These are phyloP conservation scores for Cudoniella acicularis DNA, from an alignment of 495 filamentous ascomycete species.

Conservation along the genomic window DNA sequence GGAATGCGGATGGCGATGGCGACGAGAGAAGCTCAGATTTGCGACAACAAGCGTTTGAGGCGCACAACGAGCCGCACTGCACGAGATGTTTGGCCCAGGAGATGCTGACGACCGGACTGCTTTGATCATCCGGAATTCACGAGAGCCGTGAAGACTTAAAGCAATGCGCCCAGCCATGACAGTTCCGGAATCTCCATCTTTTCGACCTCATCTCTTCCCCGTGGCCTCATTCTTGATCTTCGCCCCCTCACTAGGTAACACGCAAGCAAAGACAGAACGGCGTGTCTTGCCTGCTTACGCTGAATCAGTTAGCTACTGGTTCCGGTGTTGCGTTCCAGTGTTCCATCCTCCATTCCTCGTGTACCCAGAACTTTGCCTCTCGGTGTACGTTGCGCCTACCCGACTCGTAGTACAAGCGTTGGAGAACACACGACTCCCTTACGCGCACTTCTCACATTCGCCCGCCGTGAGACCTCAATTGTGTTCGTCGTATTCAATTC, in stretches of 20 bases:
- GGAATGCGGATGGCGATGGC: not conserved
- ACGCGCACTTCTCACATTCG: too few species aligned
- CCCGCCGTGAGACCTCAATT: not conserved
- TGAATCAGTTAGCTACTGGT: not conserved
- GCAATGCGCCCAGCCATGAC: constrained; percentile 4
- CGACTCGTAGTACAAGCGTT: not conserved
- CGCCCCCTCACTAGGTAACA: not conserved
- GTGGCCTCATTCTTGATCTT: not conserved
- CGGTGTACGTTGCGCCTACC: not conserved
- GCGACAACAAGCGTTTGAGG: not conserved
- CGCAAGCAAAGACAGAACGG: not conserved
- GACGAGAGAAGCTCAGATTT: not conserved
- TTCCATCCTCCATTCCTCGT: too few species aligned
- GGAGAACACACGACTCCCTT: not conserved
- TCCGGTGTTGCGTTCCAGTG: too few species aligned
- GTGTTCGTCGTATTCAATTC: too few species aligned
- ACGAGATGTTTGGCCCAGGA: not conserved
- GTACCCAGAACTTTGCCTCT: not conserved
- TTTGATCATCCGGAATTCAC: not conserved
- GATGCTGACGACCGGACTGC: not conserved
- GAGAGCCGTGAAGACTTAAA: constrained; percentile 12
- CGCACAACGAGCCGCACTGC: not conserved
- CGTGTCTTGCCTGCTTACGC: not conserved
- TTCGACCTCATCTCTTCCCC: not conserved
- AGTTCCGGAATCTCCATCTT: not conserved